Evolutionary conservation across 2,329 filamentous ascomycete species (phyloP).

Genomic region (Teratosphaeria destructans): DNA sequence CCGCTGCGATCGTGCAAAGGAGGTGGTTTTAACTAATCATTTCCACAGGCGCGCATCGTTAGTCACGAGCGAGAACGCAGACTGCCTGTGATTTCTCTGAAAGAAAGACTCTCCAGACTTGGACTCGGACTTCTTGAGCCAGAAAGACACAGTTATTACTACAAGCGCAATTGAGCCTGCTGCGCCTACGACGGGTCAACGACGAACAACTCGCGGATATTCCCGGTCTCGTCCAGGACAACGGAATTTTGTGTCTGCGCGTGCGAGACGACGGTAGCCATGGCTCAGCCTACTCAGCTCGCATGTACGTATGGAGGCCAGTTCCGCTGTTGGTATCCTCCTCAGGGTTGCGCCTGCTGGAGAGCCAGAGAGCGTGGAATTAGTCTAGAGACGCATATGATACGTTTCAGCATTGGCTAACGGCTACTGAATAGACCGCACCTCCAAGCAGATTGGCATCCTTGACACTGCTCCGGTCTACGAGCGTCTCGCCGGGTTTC

Average conservation of each 20-base stretch:
- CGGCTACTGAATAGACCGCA: slow-evolving; percentile 53
- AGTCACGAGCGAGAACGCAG: slow-evolving; percentile 18
- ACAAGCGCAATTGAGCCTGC: background rate
- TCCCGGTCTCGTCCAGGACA: background rate
- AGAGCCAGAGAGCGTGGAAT: background rate
- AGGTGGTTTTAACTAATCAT: slow-evolving; percentile 27
- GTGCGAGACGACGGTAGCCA: slow-evolving; percentile 51
- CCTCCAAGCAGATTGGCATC: slow-evolving; percentile 90
- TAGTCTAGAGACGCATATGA: background rate
- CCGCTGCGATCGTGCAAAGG: slow-evolving; percentile 6
- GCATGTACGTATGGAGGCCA: slow-evolving; percentile 49
- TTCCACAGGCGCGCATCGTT: slow-evolving; percentile 4
- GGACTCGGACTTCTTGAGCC: background rate
- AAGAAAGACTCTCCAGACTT: slow-evolving; percentile 3
- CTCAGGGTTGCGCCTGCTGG: background rate
- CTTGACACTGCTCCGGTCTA: slow-evolving; percentile 87
- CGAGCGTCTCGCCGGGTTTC: slow-evolving; percentile 70
- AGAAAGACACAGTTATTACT: background rate
- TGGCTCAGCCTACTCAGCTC: slow-evolving; percentile 89
- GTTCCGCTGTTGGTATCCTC: background rate
- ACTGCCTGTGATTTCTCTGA: slow-evolving; percentile 8
- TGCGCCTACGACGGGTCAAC: background rate
- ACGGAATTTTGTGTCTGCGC: background rate
- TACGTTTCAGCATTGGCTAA: slow-evolving; percentile 1
- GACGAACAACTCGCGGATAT: slow-evolving; percentile 44